These are phyloP conservation scores for Lachancea fermentati DNA, from an alignment of 805 yeast species.

Conservation along the genomic window DNA sequence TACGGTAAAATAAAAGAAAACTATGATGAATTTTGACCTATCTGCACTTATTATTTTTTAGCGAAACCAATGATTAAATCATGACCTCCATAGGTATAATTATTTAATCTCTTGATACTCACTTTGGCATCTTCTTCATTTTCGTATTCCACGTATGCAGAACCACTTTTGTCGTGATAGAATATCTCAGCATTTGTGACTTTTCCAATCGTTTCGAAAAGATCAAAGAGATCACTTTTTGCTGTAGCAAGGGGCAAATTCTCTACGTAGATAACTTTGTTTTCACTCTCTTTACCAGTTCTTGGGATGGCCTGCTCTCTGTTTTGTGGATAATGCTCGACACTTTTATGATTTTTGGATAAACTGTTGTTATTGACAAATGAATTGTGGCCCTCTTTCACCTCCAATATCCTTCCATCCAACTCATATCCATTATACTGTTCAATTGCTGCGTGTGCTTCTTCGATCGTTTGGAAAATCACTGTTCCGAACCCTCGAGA, in stretches of 20 bases:
- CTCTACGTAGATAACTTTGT: slow-evolving; percentile 56
- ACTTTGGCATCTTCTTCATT: slow-evolving; percentile 60
- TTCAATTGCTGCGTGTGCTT: slow-evolving; percentile 66
- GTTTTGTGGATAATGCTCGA: no score
- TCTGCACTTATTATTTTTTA: slow-evolving; percentile 22
- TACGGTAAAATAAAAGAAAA: no score
- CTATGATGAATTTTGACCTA: no score
- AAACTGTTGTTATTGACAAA: neutral
- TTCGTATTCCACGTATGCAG: slow-evolving; percentile 79
- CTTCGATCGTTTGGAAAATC: slow-evolving; percentile 56
- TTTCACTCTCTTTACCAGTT: slow-evolving; percentile 53
- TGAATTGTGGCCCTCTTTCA: slow-evolving; percentile 57
- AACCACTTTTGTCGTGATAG: slow-evolving; percentile 62
- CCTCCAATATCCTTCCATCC: slow-evolving; percentile 74
- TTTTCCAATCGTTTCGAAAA: slow-evolving; percentile 78
- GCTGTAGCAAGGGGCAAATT: slow-evolving; percentile 91
- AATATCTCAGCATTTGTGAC: slow-evolving; percentile 75
- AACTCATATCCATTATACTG: slow-evolving; percentile 62
- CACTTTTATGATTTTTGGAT: neutral
- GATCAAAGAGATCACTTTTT: slow-evolving; percentile 73
- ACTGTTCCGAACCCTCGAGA: slow-evolving; percentile 88
- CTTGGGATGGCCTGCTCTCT: neutral
- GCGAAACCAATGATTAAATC: slow-evolving; percentile 67
- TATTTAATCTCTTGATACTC: slow-evolving; percentile 70
- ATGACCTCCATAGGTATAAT: slow-evolving; percentile 82